Conservation (phyloP, 805 yeast species). For the Candida yuanshanica region DNA sequence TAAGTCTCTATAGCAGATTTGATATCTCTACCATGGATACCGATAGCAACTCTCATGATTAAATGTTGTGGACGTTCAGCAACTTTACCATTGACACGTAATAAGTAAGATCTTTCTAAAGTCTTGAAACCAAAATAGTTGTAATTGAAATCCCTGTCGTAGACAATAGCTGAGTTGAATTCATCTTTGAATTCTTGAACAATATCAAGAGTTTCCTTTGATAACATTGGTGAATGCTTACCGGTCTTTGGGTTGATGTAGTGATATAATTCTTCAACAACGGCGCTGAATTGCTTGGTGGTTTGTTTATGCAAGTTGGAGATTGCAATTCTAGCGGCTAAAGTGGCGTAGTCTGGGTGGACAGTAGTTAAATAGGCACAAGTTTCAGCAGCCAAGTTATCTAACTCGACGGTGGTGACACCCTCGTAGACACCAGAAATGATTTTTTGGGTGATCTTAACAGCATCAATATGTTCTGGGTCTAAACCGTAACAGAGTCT, state of each 20-base stretch:
- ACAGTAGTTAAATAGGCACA: constrained; percentile 97
- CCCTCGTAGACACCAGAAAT: constrained; percentile 96
- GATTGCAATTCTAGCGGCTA: constrained; percentile 94
- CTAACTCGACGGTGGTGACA: constrained; percentile 87
- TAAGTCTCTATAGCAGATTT: constrained; percentile 74
- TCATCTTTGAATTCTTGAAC: constrained; percentile 61
- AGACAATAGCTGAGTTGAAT: constrained; percentile 68
- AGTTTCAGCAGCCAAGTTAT: constrained; percentile 87
- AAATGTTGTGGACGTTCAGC: constrained; percentile 91
- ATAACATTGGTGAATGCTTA: constrained; percentile 51
- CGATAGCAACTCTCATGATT: constrained; percentile 87
- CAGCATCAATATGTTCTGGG: constrained; percentile 88
- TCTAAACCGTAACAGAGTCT: constrained; percentile 94
- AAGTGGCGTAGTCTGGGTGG: constrained; percentile 94
- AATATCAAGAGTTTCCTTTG: constrained; percentile 56
- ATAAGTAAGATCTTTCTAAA: constrained; percentile 78
- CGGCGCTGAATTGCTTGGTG: constrained; percentile 76
- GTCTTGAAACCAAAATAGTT: constrained; percentile 91
- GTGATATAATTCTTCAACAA: constrained; percentile 62
- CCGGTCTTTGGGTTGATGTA: constrained; percentile 81
- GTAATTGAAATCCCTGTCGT: constrained; percentile 71
- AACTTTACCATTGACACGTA: constrained; percentile 56
- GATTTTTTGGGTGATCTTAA: constrained; percentile 91
- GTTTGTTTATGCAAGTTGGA: constrained; percentile 94
- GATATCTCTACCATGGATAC: constrained; percentile 73